Base-by-base conservation (phyloP, 2,329 filamentous ascomycete species). In the Colletotrichum cordylinicola region DNA sequence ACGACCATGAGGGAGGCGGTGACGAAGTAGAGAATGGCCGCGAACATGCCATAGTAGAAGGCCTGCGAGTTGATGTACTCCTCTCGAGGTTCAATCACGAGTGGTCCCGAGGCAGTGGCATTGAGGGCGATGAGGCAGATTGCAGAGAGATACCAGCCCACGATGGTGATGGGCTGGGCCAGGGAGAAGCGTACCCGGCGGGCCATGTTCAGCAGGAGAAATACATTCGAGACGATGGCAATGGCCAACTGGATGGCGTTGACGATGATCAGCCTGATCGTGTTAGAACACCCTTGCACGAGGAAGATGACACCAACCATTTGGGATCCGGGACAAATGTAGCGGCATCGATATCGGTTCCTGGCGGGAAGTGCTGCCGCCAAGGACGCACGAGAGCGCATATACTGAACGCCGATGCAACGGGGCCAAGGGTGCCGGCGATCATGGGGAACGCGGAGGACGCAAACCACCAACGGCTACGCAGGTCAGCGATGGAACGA, bases 361-460 rank as follows among this genome's bases (percentile, higher is more conserved):
- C 86, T 0, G 88, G 87, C 2, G 84, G 82, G 7, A 90, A 84
- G 65, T 87, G 87, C 82, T 93, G 90, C 76, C 94, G 89, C 96
- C 96, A 98, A 27, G 91, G 91, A 33, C 92, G 93, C 2, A 95
- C 94, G n/a, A 98, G 88, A 9, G 96, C 95, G 77, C 94, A 95
- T 74, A 98, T 95, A 73, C 94, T 96, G 84, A 97, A 94, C 35
- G 97, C 93, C 74, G 96, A 98, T 4, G 96, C 96, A 12, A 98
- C 91, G 0, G 96, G 96, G 1, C 95, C 95, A 4, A 97, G 90
- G 0, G 96, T 95, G 39, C 95, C 96, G 3, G 96, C 95, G 13
- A 97, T 90, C 82, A 98, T 91, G 37, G 94, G 94, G 77, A 96
- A 93, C 12, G 90, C 91, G 2, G 91, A 90, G 4, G 90, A 91